phyloP scores from a whole-genome alignment of 2,329 filamentous ascomycete genomes.

The Colletotrichum liriopes region DNA sequence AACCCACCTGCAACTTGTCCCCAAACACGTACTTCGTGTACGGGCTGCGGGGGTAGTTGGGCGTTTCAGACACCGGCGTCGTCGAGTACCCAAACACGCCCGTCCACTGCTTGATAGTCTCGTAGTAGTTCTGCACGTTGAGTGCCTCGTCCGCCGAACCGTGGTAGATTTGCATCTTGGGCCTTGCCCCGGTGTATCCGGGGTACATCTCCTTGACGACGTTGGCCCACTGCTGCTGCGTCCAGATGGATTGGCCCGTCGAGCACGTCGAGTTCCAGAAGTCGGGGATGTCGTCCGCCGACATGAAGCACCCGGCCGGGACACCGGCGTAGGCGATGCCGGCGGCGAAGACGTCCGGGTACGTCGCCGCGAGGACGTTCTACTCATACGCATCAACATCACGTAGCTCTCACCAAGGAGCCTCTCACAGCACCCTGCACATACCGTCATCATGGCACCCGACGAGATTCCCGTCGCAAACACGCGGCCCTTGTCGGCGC shows the following conservation, averaged over 20 bases:
- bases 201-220: conserved; percentile 65
- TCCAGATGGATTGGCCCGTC: conserved; percentile 62
- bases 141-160: conserved; percentile 67
- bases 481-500: conserved; percentile 61
- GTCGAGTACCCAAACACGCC: conserved; percentile 62
- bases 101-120: conserved; percentile 71
- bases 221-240: conserved; percentile 59
- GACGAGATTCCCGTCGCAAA: conserved; percentile 66
- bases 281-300: conserved; percentile 57
- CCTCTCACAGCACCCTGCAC: neutral
- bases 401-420: too few species aligned
- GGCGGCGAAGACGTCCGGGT: conserved; percentile 69
- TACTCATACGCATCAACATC: conserved; percentile 2
- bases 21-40: conserved; percentile 60
- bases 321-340: conserved; percentile 68
- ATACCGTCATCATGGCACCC: conserved; percentile 68
- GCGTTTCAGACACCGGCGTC: conserved; percentile 49
- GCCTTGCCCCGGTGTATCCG: conserved; percentile 63
- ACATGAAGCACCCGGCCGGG: conserved; percentile 69
- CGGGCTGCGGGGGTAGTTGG: conserved; percentile 54
- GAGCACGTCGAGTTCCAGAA: conserved; percentile 72
- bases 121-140: conserved; percentile 68
- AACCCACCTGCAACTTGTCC: conserved; percentile 47
- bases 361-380: conserved; percentile 67
- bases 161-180: conserved; percentile 73